Percentiles rank a stretch among this genome's conserved stretches.
These are phyloP conservation scores for Halophytophthora polymorphica DNA, from an alignment of 352 stramenopile genomes.

Conservation along the genomic window DNA sequence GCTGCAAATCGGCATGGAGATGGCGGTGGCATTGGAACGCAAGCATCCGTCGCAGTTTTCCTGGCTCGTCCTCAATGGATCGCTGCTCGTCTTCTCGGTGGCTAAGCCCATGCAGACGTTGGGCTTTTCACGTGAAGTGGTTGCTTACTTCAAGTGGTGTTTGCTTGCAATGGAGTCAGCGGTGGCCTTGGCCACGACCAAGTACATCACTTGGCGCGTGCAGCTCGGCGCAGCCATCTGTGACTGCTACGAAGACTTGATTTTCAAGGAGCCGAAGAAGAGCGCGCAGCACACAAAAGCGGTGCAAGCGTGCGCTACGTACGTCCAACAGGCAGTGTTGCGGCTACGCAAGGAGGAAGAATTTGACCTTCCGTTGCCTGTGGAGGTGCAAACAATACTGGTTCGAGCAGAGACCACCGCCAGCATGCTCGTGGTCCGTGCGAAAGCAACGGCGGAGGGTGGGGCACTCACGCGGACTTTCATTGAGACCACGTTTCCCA, in stretches of 20 bases:
- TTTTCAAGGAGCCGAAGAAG: conserved; percentile 23
- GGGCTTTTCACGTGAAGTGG: conserved; percentile 48
- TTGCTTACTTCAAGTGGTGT: conserved; percentile 64
- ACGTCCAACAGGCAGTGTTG: conserved; percentile 33
- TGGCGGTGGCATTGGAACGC: conserved; percentile 34
- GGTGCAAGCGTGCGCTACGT: conserved; percentile 40
- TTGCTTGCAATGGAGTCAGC: conserved; percentile 51
- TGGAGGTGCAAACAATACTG: conserved; percentile 32
- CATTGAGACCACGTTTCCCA: conserved; percentile 28
- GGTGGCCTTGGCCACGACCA: conserved; percentile 55
- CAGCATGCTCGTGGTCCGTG: conserved; percentile 28
- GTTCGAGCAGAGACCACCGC: conserved; percentile 37
- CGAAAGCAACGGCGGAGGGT: conserved; percentile 15
- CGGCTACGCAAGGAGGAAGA: conserved; percentile 73
- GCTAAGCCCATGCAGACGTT: conserved; percentile 39
- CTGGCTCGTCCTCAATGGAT: conserved; percentile 71
- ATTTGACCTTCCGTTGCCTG: conserved; percentile 58
- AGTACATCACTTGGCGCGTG: conserved; percentile 64
- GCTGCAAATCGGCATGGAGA: conserved; percentile 45
- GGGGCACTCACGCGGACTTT: conserved; percentile 23
- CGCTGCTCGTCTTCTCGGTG: conserved; percentile 53
- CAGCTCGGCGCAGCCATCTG: conserved; percentile 53
- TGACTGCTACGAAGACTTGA: conserved; percentile 56
- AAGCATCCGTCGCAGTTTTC: conserved; percentile 25
- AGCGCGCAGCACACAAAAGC: conserved; percentile 28